Conservation (phyloP, 2,329 filamentous ascomycete species). For the Lasiodiplodia sp. region DNA sequence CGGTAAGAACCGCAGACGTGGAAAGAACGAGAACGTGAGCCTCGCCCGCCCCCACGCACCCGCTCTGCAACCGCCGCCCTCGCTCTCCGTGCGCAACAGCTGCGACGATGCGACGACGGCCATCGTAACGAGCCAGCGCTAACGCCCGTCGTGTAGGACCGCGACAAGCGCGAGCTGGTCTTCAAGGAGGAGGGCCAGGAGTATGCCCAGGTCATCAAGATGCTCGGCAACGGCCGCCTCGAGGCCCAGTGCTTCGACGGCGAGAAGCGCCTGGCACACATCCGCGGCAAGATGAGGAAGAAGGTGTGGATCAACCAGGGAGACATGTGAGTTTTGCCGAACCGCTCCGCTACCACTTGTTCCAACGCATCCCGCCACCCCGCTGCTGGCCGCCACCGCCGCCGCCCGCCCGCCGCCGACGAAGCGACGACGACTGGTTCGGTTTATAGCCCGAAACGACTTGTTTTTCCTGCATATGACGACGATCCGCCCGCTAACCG, state of each 20-base stretch:
- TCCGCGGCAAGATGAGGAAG: slow-evolving; percentile 96
- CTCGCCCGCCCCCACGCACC: not conserved
- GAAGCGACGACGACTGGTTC: too few relatives aligned
- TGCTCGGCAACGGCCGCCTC: slow-evolving; percentile 93
- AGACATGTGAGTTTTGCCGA: slow-evolving; percentile 71
- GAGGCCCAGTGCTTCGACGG: slow-evolving; percentile 97
- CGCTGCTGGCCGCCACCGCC: too few relatives aligned
- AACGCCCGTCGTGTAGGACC: slow-evolving; percentile 61
- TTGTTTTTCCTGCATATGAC: too few relatives aligned
- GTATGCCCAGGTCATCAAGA: slow-evolving; percentile 89
- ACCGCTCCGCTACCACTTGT: slow-evolving; percentile 53
- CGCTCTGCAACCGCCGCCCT: not conserved
- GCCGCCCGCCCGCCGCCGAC: too few relatives aligned
- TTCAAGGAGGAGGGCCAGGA: slow-evolving; percentile 99
- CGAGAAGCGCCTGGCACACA: slow-evolving; percentile 82
- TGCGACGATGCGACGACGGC: not conserved
- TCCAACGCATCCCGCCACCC: not conserved
- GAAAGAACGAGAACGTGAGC: slow-evolving; percentile 80
- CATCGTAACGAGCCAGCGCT: not conserved
- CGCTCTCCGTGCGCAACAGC: not conserved
- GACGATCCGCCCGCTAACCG: too few relatives aligned
- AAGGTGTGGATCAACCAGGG: slow-evolving; percentile 99
- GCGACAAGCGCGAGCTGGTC: slow-evolving; percentile 97
- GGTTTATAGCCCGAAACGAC: too few relatives aligned
- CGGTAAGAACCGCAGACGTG: slow-evolving; percentile 97